A percentile compares a stretch with the other conserved stretches of the same genome.
Evolutionary conservation across 2,329 filamentous ascomycete species (phyloP).

Genomic region (Lachnellula arida): DNA sequence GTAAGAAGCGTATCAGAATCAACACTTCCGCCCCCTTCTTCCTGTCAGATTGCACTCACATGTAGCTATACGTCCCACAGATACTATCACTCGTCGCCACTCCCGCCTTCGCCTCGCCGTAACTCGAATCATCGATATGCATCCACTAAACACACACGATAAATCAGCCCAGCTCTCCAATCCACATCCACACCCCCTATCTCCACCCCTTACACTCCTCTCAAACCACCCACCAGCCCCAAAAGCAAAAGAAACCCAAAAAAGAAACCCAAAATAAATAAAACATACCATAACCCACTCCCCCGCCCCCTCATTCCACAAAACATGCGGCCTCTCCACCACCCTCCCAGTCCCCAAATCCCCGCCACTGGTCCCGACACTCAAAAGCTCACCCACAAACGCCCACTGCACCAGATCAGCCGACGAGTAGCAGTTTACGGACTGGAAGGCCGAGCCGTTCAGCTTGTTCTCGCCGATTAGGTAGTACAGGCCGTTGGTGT

Average conservation of each 20-base stretch:
- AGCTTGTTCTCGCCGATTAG: conserved; percentile 68
- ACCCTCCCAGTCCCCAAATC: conserved; percentile 59
- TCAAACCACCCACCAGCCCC: neutral
- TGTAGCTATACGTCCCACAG: conserved; percentile 55
- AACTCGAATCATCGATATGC: conserved; percentile 59
- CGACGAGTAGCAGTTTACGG: conserved; percentile 60
- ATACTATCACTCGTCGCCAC: conserved; percentile 56
- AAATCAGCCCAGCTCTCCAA: neutral
- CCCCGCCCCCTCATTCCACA: conserved; percentile 59
- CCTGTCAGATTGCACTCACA: conserved; percentile 20
- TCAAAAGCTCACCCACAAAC: conserved; percentile 55
- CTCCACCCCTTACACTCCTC: neutral
- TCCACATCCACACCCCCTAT: neutral
- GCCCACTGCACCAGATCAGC: conserved; percentile 59
- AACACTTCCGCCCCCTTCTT: no score
- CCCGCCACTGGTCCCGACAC: conserved; percentile 41
- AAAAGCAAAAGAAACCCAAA: neutral
- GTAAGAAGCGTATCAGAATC: conserved; percentile 6
- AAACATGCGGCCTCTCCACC: conserved; percentile 63
- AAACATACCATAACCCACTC: conserved; percentile 53
- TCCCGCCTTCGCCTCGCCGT: conserved; percentile 60
- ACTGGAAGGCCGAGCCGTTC: conserved; percentile 55
- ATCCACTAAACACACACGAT: conserved; percentile 40
- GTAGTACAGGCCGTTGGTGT: conserved; percentile 56
- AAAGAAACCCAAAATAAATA: no score